Base-by-base conservation (phyloP, 345 rosid species). In the Citrus hindsii region DNA sequence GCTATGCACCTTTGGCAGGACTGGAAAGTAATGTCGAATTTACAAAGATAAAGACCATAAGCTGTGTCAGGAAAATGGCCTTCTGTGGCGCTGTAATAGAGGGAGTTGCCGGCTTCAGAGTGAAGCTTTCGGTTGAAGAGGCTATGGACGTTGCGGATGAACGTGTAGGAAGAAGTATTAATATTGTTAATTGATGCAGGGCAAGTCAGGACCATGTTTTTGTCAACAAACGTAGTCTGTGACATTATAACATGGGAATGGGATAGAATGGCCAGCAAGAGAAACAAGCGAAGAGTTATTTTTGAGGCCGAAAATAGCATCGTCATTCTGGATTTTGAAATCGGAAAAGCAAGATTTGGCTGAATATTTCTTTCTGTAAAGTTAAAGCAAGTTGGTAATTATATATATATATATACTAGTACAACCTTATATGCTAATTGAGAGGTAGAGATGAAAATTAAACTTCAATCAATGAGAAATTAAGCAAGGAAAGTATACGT, bases 11-110 rank as follows among this genome's bases (percentile, higher is more conserved):
- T 38, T n/a, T 59, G 71, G 69, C 86, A 84, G 16, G 24, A 40
- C 2, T 51, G 25, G 9, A 76, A 16, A 16, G 63, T 32, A 1
- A 35, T 9, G 32, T 77, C 75, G 0, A 53, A 80, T 9, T 58
- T 66, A 30, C 83, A 73, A 21, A 71, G 80, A 76, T 76, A 76
- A 69, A 76, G 75, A 16, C 83, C 85, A 13, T 72, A 77, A 14
- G 67, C 76, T 40, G 27, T 37, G 42, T 76, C 61, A 9, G 62
- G 79, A 35, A 28, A 9, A 4, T 58, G 48, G 6, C 79, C 85
- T 21, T 69, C 69, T 0, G 76, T 67, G 3, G 67, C 21, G 13
- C 24, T 53, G 60, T 69, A 71, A 22, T 33, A 71, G 63, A 71
- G 60, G 40, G 75, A 51, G 6, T 48, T 28, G 40, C 32, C 71